These are phyloP conservation scores for Tetradesmus obliquus DNA, from an alignment of 139 green algal species.

Conservation along the genomic window DNA sequence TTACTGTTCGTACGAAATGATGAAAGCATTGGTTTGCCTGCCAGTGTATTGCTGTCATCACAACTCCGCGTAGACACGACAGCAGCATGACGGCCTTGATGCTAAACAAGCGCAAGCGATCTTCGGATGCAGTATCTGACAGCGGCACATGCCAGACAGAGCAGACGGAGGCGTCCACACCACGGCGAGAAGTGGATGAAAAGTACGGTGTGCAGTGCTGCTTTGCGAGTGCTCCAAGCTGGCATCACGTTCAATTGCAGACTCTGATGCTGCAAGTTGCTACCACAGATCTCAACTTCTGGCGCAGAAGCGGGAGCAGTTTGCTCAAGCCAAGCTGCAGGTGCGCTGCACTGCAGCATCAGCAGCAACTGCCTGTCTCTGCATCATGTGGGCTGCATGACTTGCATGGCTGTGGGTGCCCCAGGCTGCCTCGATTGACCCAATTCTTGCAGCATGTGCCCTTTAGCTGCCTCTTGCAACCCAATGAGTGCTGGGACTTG, in stretches of 20 bases:
- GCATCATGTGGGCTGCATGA: not conserved
- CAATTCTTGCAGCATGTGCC: not conserved
- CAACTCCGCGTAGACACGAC: not conserved
- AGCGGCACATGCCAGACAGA: conserved; percentile 2
- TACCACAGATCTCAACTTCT: conserved; percentile 11
- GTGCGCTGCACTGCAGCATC: not conserved
- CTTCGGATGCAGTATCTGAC: conserved; percentile 30
- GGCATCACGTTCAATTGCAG: not conserved
- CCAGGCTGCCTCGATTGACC: no score
- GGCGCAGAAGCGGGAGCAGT: conserved; percentile 20
- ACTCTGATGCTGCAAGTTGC: no score
- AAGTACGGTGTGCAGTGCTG: conserved; percentile 1
- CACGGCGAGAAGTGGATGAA: conserved; percentile 3
- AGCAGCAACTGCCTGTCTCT: not conserved
- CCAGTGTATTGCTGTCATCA: not conserved
- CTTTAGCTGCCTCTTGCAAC: not conserved
- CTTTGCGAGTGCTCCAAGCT: not conserved
- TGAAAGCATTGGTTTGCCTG: not conserved
- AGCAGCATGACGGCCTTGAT: not conserved
- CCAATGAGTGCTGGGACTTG: no score
- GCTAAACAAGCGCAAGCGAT: conserved; percentile 29
- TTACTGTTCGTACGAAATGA: not conserved
- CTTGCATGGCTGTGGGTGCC: not conserved
- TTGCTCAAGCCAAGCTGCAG: conserved; percentile 6
- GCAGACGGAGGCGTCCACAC: conserved; percentile 2